Base-by-base conservation (phyloP, 768 basidiomycete genomes). In the Kwoniella europaea region DNA sequence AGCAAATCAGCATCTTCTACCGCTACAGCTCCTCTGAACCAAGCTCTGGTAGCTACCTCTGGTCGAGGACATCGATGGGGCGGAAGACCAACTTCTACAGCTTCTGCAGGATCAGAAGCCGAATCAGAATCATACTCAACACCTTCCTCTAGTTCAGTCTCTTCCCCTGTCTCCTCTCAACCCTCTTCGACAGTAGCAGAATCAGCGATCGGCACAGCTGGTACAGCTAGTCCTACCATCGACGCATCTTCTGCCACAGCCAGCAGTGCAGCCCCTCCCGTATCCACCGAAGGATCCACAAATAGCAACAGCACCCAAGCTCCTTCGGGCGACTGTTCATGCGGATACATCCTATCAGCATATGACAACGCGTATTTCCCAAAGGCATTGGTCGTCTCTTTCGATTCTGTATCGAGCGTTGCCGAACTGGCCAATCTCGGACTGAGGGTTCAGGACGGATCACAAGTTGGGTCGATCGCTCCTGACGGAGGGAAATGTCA, bases 311-410 rank as follows among this genome's bases (percentile, higher is more conserved):
- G 27, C 29, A 42, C 35, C 20, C 63, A 54, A 12, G 16, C 46
- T 18, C 9, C 42, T 43, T n/a, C 64, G 1, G 44, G 41, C 0
- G 42, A 56, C 55, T 67, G 65, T 43, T 29, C 56, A 29, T 67
- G 65, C 46, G 65, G 65, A 7, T 67, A 67, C 24, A 67, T 58
- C 56, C 46, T 67, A 44, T 46, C 56, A 1, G 9, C 27, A 24
- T 67, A 67, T 20, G 27, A 67, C 43, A 52, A 67, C 46, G 65
- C 65, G 27, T 67, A 67, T 29, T 67, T 67, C 57, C 65, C 65
- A 10, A n/a, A 56, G n/a, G 55, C 65, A 5, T 58, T 67, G 6
- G 46, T 67, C 13, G 46, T 67, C 24, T 29, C 35, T 0, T 67
- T 67, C 44, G 43, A 29, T 24, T 43, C 42, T 10, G 44, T 67